Evolutionary conservation across 768 basidiomycete species (phyloP), one percentile per base, ranked within the genome.

Genomic region (Auricularia heimuer): DNA sequence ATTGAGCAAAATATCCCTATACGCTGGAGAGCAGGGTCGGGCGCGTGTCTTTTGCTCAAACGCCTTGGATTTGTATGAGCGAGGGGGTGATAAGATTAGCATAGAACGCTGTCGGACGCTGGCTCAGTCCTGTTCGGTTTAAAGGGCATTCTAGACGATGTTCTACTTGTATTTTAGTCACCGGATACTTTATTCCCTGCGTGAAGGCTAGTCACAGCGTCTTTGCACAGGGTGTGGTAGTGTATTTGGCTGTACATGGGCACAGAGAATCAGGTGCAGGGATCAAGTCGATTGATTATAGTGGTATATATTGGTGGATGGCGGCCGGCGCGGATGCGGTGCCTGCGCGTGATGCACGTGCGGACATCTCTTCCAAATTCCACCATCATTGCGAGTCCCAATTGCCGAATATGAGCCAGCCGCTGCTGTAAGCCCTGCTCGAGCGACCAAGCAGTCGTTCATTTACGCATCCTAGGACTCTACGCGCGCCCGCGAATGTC

Each of bases 401-500:
- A 16, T 51, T 21, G 11, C 14, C 21, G 18, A 16, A 51, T 18
- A 60, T 60, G 56, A 60, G 56, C 56, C 56, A 60, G 56, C 56
- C 56, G 4, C 24, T 60, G 56, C 56, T 60, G 56, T 60, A 35
- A 29, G 56, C 56, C 56, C 21, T 24, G 29, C 24, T 8, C 56
- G 7, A 24, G 16, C 33, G 39, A 34, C 7, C 36, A 12, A 8
- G 34, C 21, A 4, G 16, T 42, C 21, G 62, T 24, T 62, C 35
- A 39, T 29, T 29, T 29, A 36, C 44, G 44, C 37, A 36, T 47
- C 62, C 6, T 68, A 93, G 91, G 73, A 90, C 86, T 51, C 81
- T 94, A 68, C 88, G 90, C 66, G 90, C 91, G 8, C 92, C 91
- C 60, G 91, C 91, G 54, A 92, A 94, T 77, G 88, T 92, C 73